A percentile compares a stretch with the other conserved stretches of the same genome.
phyloP scores from a whole-genome alignment of 2,329 filamentous ascomycete species.

The Pseudovirgaria hyperparasitica region DNA sequence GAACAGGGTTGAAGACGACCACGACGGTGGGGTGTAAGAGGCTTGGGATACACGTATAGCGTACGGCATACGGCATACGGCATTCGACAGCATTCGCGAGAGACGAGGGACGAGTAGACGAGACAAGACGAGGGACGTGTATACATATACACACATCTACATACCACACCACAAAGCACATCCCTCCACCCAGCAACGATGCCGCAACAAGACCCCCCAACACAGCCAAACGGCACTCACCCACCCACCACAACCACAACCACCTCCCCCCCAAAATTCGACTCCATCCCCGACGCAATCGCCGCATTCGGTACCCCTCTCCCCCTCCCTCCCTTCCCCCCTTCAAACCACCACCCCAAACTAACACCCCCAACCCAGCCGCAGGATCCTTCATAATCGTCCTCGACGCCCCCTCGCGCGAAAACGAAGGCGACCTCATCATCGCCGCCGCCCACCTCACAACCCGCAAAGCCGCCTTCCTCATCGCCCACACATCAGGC shows the following conservation, averaged over 20 bases:
- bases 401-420: conserved; percentile 80
- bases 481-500: conserved; percentile 81
- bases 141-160: too few relatives aligned
- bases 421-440: conserved; percentile 97
- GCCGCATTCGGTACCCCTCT: conserved; percentile 27
- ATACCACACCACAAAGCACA: too few relatives aligned
- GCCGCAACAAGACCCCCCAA: conserved; percentile 1
- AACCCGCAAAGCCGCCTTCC: conserved; percentile 84
- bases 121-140: too few relatives aligned
- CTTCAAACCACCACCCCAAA: not conserved
- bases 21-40: too few relatives aligned
- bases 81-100: too few relatives aligned
- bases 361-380: conserved; percentile 6
- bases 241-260: conserved; percentile 6
- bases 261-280: conserved; percentile 27
- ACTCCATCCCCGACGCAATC: conserved; percentile 34
- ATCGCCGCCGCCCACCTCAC: conserved; percentile 80
- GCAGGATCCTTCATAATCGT: conserved; percentile 67
- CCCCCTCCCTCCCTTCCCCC: conserved; percentile 2
- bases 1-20: too few relatives aligned
- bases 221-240: too few relatives aligned
- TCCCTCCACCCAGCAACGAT: conserved; percentile 3
- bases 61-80: too few relatives aligned
- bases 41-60: too few relatives aligned
- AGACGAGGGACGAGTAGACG: too few relatives aligned